Evolutionary conservation across 2,329 filamentous ascomycete genomes (phyloP).

Genomic region (Fusarium torulosum): DNA sequence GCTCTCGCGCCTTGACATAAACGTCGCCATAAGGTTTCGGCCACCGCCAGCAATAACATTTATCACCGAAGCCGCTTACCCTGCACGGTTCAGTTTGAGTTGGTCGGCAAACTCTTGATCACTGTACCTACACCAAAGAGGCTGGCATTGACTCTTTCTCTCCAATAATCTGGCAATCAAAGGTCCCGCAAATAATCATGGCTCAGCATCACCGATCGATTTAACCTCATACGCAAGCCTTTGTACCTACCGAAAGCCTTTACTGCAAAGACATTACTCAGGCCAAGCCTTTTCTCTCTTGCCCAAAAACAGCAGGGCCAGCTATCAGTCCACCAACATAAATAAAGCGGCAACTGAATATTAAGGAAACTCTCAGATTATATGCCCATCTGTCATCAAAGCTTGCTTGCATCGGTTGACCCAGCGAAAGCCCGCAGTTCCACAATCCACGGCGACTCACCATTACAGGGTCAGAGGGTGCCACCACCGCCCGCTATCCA

Average conservation of each 20-base stretch:
- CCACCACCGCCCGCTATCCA: constrained; percentile 11
- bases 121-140: background rate
- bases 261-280: constrained; percentile 19
- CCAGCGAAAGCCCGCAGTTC: constrained; percentile 47
- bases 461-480: constrained; percentile 24
- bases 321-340: constrained; percentile 25
- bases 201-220: constrained; percentile 27
- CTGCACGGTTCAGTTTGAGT: constrained; percentile 18
- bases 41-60: background rate
- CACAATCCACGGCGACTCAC: constrained; percentile 42
- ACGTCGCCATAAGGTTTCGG: background rate
- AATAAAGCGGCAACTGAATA: constrained; percentile 2
- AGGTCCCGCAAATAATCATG: background rate
- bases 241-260: constrained; percentile 15
- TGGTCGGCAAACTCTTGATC: constrained; percentile 1
- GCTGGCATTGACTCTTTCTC: background rate
- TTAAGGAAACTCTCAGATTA: constrained; percentile 8
- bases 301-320: constrained; percentile 5
- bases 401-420: constrained; percentile 47
- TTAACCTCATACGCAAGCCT: constrained; percentile 22
- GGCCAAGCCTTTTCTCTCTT: constrained; percentile 20
- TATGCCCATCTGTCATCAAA: constrained; percentile 40
- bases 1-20: background rate
- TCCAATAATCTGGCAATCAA: background rate
- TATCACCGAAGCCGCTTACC: constrained; percentile 16